phyloP scores from a whole-genome alignment of 495 filamentous ascomycete genomes.

The Penicillium egyptiacum region DNA sequence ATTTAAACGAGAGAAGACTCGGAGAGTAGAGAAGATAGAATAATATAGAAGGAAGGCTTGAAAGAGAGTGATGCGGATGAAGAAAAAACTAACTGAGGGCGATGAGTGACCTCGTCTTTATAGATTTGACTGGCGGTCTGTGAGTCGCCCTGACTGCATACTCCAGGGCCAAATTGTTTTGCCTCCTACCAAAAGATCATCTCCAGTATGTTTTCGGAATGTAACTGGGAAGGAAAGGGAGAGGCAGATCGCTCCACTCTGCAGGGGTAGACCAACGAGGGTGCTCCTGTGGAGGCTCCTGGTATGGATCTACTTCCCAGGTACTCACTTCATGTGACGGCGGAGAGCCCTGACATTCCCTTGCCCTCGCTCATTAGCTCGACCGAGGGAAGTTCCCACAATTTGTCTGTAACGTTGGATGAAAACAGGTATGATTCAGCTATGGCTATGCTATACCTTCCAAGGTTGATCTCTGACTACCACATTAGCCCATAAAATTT shows the following conservation, averaged over 20 bases:
- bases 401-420: too few species aligned
- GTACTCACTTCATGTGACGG: constrained; percentile 19
- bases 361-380: background rate
- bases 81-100: constrained; percentile 16
- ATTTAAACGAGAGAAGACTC: constrained; percentile 34
- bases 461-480: too few species aligned
- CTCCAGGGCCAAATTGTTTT: constrained; percentile 15
- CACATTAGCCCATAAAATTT: too few species aligned
- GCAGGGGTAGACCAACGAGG: constrained; percentile 14
- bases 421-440: background rate
- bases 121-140: constrained; percentile 35
- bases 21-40: constrained; percentile 23
- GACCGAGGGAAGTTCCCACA: background rate
- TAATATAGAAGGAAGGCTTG: constrained; percentile 32
- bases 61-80: constrained; percentile 40
- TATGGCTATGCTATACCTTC: background rate
- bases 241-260: constrained; percentile 24
- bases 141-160: constrained; percentile 18
- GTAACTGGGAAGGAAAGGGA: constrained; percentile 31
- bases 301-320: constrained; percentile 39
- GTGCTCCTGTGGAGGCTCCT: constrained; percentile 13
- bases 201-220: constrained; percentile 33
- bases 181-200: constrained; percentile 9
- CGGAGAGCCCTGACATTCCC: constrained; percentile 20
- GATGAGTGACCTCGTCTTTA: constrained; percentile 35